Percentiles rank a stretch among this genome's conserved stretches.
Conservation (phyloP, 495 filamentous ascomycete species). For the Parathielavia hyrcaniae region DNA sequence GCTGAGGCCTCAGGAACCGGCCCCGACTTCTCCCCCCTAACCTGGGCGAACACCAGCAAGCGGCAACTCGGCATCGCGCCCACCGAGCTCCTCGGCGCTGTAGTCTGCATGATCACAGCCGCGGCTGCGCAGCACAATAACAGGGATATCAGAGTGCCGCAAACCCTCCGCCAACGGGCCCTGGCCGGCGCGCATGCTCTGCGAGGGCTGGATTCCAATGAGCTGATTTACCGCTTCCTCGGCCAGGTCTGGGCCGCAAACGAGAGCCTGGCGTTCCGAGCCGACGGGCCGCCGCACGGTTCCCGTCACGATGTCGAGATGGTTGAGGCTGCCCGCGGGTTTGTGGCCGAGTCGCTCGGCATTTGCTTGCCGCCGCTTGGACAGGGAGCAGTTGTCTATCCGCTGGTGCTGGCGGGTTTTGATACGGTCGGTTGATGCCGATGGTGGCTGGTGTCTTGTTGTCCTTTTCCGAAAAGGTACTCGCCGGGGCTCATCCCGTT, state of each 20-base stretch:
- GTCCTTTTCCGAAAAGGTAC: no score
- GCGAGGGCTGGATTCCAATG: neutral
- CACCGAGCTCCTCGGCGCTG: conserved; percentile 19
- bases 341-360: neutral
- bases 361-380: neutral
- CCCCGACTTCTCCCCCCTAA: neutral
- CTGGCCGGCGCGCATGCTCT: neutral
- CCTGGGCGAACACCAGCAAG: conserved; percentile 2
- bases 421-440: no score
- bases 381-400: neutral
- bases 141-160: no score
- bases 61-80: conserved; percentile 19
- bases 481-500: no score
- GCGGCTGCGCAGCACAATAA: neutral
- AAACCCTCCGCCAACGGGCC: neutral
- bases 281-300: neutral
- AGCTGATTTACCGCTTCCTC: neutral
- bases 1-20: no score
- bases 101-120: conserved; percentile 23
- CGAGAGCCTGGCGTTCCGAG: neutral
- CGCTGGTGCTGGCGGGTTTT: neutral
- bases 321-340: neutral
- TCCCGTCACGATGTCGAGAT: neutral
- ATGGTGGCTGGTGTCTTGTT: no score
- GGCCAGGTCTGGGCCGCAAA: neutral